Percentiles rank a stretch among this genome's conserved stretches.
These are phyloP conservation scores for Geotrichum histeridarum DNA, from an alignment of 1,139 yeast genomes.

Conservation along the genomic window DNA sequence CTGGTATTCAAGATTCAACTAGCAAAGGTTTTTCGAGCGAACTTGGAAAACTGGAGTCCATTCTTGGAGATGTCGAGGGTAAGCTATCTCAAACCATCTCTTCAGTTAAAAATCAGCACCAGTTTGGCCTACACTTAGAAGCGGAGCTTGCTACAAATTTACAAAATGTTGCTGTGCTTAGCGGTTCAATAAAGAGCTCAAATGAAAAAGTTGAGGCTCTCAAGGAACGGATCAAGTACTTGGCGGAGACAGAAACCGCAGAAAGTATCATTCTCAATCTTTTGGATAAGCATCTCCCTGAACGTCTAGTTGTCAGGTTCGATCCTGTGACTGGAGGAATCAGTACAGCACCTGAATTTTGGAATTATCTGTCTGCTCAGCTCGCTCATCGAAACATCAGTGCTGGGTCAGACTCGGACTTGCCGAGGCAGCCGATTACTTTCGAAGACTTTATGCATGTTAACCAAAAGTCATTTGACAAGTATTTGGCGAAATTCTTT, in stretches of 20 bases:
- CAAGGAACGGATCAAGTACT: conserved; percentile 9
- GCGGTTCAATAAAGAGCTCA: conserved; percentile 2
- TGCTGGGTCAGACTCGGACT: not conserved
- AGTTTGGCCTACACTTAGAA: conserved; percentile 9
- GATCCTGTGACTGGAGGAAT: conserved; percentile 14
- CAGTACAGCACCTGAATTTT: conserved; percentile 18
- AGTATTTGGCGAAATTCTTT: conserved; percentile 9
- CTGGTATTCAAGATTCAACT: conserved; percentile 1
- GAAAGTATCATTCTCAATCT: conserved; percentile 8
- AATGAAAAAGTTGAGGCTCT: conserved; percentile 11
- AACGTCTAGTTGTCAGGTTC: conserved; percentile 10
- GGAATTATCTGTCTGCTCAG: conserved; percentile 16
- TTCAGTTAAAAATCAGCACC: conserved; percentile 6
- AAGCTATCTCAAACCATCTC: conserved; percentile 2
- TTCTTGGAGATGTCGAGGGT: conserved; percentile 11
- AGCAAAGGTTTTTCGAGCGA: conserved; percentile 5
- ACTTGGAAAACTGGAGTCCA: not conserved
- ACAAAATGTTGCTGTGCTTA: conserved; percentile 2
- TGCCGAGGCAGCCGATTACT: conserved; percentile 1
- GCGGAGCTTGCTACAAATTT: conserved; percentile 1
- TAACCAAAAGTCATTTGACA: conserved; percentile 12
- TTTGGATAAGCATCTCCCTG: conserved; percentile 17
- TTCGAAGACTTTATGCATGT: conserved; percentile 15
- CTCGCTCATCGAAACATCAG: conserved; percentile 4
- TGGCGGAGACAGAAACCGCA: conserved; percentile 12